phyloP scores from a whole-genome alignment of 805 yeast species.

The Lipomyces spencermartinsiae region DNA sequence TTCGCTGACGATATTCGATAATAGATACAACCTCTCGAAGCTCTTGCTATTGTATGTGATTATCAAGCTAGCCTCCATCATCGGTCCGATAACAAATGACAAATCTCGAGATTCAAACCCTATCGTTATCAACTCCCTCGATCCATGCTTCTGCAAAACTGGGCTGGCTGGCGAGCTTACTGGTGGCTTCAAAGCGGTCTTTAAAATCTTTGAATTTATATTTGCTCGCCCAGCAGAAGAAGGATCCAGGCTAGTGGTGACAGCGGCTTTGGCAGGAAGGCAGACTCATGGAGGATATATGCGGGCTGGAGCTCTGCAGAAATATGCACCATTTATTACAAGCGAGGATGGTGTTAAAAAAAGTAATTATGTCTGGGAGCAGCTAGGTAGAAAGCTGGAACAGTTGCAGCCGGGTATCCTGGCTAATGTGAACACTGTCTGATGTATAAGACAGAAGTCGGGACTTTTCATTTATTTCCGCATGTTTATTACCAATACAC shows the following conservation, averaged over 20 bases:
- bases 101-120: neutral
- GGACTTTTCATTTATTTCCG: too few species aligned
- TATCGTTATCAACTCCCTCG: conserved; percentile 15
- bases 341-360: conserved; percentile 10
- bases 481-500: too few species aligned
- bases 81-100: conserved; percentile 18
- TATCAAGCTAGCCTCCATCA: conserved; percentile 14
- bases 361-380: conserved; percentile 10
- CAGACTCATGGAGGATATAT: conserved; percentile 1
- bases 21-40: too few species aligned
- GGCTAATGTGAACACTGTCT: too few species aligned
- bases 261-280: conserved; percentile 12
- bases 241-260: conserved; percentile 16
- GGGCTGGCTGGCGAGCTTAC: conserved; percentile 22
- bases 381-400: conserved; percentile 5
- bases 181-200: neutral
- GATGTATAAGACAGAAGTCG: too few species aligned
- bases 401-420: conserved; percentile 3
- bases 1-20: too few species aligned
- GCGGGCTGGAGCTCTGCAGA: neutral
- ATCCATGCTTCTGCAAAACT: conserved; percentile 21
- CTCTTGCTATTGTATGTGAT: neutral
- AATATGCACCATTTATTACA: conserved; percentile 1
- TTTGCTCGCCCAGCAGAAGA: conserved; percentile 19
- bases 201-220: conserved; percentile 4